These are phyloP conservation scores for Starmerella apis DNA, from an alignment of 805 yeast species.

Conservation along the genomic window DNA sequence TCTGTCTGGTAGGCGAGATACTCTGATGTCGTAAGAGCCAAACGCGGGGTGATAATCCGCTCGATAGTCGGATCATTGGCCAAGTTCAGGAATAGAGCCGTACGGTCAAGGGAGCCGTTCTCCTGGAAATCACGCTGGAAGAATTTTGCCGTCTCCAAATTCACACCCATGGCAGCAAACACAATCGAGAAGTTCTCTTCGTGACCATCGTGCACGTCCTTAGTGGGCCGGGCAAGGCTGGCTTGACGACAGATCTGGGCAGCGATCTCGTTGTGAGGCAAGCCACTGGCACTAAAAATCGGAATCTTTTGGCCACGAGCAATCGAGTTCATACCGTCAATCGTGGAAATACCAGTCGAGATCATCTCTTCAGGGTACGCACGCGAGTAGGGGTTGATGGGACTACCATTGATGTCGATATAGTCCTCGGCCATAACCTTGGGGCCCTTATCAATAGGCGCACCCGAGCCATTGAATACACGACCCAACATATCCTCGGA, in stretches of 20 bases:
- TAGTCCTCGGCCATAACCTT: constrained; percentile 97
- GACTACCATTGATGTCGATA: constrained; percentile 96
- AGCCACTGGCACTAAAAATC: constrained; percentile 96
- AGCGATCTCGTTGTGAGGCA: constrained; percentile 98
- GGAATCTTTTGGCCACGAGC: constrained; percentile 99
- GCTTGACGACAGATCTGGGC: constrained; percentile 99
- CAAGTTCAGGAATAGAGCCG: constrained; percentile 88
- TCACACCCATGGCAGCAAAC: constrained; percentile 99
- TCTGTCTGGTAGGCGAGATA: constrained; percentile 98
- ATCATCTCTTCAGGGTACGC: constrained; percentile 99
- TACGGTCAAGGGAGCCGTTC: constrained; percentile 96
- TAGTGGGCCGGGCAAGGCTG: constrained; percentile 96
- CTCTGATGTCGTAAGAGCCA: constrained; percentile 97
- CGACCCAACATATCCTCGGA: constrained; percentile 97
- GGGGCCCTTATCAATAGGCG: constrained; percentile 97
- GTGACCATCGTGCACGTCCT: constrained; percentile 99
- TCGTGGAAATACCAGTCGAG: constrained; percentile 96
- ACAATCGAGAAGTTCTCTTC: constrained; percentile 99
- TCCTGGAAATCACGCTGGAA: constrained; percentile 99
- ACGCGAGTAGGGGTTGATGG: constrained; percentile 96
- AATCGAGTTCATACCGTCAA: constrained; percentile 98
- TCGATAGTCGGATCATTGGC: constrained; percentile 99
- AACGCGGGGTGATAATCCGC: constrained; percentile 97
- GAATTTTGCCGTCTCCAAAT: constrained; percentile 94
- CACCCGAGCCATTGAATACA: constrained; percentile 97